Conservation (phyloP, 495 filamentous ascomycete species). For the Penicillium atrosanguineum region DNA sequence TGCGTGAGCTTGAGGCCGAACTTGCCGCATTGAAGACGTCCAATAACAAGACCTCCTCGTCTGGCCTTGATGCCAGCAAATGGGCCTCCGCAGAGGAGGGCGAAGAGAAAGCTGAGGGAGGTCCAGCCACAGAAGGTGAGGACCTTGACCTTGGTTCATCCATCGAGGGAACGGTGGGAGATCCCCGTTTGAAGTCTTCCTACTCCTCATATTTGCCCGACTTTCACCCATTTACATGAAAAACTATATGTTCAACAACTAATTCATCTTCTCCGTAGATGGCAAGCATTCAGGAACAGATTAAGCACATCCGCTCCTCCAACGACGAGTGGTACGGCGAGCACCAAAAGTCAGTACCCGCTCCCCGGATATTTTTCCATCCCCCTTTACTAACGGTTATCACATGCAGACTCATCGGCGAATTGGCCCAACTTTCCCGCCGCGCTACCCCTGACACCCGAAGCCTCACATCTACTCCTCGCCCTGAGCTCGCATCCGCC, state of each 20-base stretch:
- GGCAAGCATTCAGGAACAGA: conserved; percentile 52
- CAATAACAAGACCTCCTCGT: conserved; percentile 23
- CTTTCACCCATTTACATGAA: conserved; percentile 39
- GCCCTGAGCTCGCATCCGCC: conserved; percentile 21
- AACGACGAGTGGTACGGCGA: conserved; percentile 49
- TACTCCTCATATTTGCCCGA: conserved; percentile 33
- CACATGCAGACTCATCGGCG: conserved; percentile 38
- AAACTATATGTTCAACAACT: conserved; percentile 19
- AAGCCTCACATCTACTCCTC: conserved; percentile 35
- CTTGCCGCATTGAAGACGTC: conserved; percentile 38
- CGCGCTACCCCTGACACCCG: conserved; percentile 32
- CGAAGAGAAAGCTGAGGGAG: conserved; percentile 29
- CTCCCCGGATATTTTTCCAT: not conserved
- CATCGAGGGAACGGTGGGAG: conserved; percentile 54
- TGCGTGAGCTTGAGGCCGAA: conserved; percentile 48
- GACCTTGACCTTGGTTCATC: conserved; percentile 52
- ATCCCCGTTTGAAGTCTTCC: conserved; percentile 40
- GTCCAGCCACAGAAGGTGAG: conserved; percentile 51
- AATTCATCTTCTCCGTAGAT: conserved; percentile 35
- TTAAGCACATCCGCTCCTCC: conserved; percentile 47
- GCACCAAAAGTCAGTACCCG: conserved; percentile 37
- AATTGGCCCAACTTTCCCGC: conserved; percentile 40
- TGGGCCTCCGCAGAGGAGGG: conserved; percentile 40
- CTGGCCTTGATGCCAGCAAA: conserved; percentile 38
- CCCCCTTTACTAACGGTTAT: not conserved